A percentile compares a stretch with the other conserved stretches of the same genome.
These are phyloP conservation scores for Urtica urens DNA, from an alignment of 306 rosid species.

Conservation along the genomic window DNA sequence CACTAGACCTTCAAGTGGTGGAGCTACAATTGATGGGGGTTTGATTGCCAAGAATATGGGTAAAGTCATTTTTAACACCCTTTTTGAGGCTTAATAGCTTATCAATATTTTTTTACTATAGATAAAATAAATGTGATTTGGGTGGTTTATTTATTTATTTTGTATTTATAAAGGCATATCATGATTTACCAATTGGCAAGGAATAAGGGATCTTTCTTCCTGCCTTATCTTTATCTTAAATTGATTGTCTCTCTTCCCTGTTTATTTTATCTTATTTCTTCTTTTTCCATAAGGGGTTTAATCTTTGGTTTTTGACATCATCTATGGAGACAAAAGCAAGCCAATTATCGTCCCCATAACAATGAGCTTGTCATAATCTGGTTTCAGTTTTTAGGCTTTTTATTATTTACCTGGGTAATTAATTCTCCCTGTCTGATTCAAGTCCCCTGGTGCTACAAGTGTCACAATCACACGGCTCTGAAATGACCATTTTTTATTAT, in stretches of 20 bases:
- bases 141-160: too few species aligned
- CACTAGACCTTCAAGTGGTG: conserved; percentile 31
- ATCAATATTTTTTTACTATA: neutral
- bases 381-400: neutral
- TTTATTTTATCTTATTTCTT: too few species aligned
- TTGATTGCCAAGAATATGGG: conserved; percentile 32
- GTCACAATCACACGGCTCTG: conserved; percentile 19
- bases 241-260: too few species aligned
- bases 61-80: conserved; percentile 20
- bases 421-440: conserved; percentile 4
- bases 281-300: too few species aligned
- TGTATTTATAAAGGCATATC: too few species aligned
- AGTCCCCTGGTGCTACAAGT: conserved; percentile 16
- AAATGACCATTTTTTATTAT: too few species aligned
- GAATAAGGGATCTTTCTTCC: too few species aligned
- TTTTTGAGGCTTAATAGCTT: too few species aligned
- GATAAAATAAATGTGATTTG: neutral
- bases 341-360: neutral
- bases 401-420: neutral
- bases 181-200: too few species aligned
- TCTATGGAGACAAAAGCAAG: too few species aligned
- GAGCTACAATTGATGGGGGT: conserved; percentile 26
- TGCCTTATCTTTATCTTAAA: too few species aligned
- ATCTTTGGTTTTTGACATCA: too few species aligned
- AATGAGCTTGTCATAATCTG: neutral